Evolutionary conservation across 2,329 filamentous ascomycete genomes (phyloP), one percentile per base, ranked within the genome.

Genomic region (Bipolaris sorokiniana): DNA sequence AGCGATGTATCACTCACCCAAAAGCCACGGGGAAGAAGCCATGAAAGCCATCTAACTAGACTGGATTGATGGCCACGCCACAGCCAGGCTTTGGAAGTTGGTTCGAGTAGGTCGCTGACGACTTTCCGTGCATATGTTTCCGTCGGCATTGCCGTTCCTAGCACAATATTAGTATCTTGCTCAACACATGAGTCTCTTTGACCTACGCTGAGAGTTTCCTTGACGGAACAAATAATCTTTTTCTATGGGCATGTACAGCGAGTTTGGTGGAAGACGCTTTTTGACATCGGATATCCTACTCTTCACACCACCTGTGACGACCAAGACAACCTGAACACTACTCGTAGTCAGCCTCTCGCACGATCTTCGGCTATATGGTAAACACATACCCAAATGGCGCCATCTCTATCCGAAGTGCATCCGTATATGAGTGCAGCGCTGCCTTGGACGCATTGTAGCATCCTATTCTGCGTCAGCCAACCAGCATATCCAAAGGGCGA

Each of bases 361-460:
- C 28, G 28, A 2, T 9, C 3, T 4, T 13, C 10, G 7, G 28
- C 9, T 9, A 13, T 5, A 18, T 7, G 15, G 7, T 5, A 7
- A 20, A 11, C 7, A 46, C 42, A 5, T 46, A 46, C 42, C 28
- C 42, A 22, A 46, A 46, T 2, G 42, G 42, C 26, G 26, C 42
- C 28, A 46, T 33, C 13, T 46, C 42, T 7, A 46, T 22, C 16
- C 42, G 33, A 9, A 46, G 16, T 11, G 42, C 42, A 33, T 46
- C 42, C 2, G 42, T 46, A 4, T 20, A 46, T 2, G 42, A 18
- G 34, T 46, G 42, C 28, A 46, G 16, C 5, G 42, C 42, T 10
- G 42, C 42, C 10, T 46, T 46, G 3, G 42, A 46, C 9, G 42
- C 42, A 33, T 46, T 46, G 10, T 46, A 46, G 16, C 42, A 46